Evolutionary conservation across 306 rosid species (phyloP), one percentile per base, ranked within the genome.

Genomic region (Fagus sylvatica): DNA sequence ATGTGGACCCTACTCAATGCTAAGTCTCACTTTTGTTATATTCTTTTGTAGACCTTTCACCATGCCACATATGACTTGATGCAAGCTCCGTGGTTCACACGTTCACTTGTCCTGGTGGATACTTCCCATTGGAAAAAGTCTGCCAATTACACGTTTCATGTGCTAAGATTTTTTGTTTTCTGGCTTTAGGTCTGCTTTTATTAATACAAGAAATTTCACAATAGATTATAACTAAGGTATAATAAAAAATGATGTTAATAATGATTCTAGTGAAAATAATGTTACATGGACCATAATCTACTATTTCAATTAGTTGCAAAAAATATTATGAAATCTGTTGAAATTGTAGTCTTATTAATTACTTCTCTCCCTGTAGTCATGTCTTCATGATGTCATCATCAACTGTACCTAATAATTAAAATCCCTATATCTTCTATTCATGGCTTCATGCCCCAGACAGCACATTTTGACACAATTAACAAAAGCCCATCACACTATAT

Each of bases 111-210:
- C 39, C 48, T 53, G 13, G 41, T 57, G 37, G 61, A 49, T 33
- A 41, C 57, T 54, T 78, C 55, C 75, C 71, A 19, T 56, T 71
- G 34, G 64, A 28, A 43, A 69, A 49, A 57, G 53, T 75, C 41
- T 71, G 76, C 42, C 22, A 62, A 36, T 34, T 62, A 5, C 28
- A 6, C n/a, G 42, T 34, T 16, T 62, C 37, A 4, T 34, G 13
- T 34, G 9, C 68, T 41, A 34, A 17, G 3, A 33, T 32, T 15
- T 15, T 61, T 13, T 17, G n/a, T 33, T 1, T 12, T 22, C n/a
- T 8, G 62, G 6, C 8, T 56, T 56, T 22, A 22, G 28, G 28
- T 22, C 28, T 22, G 28, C 28, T 22, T 22, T 22, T 22, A 22
- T 22, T 22, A 22, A 22, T 22, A 22, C 28, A 22, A 22, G 28